These are phyloP conservation scores for Candida xyloterini DNA, from an alignment of 805 yeast species.

Conservation along the genomic window DNA sequence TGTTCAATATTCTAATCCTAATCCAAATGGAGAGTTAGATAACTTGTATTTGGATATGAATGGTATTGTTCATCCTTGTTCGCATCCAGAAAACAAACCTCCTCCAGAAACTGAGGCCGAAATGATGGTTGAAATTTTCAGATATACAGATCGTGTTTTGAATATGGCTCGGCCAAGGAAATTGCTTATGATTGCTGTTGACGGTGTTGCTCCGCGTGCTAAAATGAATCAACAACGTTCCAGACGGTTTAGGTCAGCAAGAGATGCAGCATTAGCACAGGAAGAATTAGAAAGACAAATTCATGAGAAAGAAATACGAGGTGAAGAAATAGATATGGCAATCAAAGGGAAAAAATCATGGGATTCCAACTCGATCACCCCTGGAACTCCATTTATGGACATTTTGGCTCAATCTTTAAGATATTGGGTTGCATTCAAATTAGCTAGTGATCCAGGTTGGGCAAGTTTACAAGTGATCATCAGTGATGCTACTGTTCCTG, in stretches of 20 bases:
- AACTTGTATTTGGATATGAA: slow-evolving; percentile 95
- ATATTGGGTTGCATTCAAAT: slow-evolving; percentile 90
- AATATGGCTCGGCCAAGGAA: slow-evolving; percentile 95
- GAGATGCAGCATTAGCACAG: slow-evolving; percentile 78
- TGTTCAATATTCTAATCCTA: slow-evolving; percentile 65
- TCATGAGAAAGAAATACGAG: slow-evolving; percentile 57
- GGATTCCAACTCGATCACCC: slow-evolving; percentile 97
- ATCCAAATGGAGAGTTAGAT: slow-evolving; percentile 95
- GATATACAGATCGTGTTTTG: slow-evolving; percentile 87
- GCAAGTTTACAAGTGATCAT: slow-evolving; percentile 81
- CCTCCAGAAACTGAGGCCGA: slow-evolving; percentile 97
- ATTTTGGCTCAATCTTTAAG: slow-evolving; percentile 75
- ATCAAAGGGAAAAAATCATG: slow-evolving; percentile 73
- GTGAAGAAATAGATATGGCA: slow-evolving; percentile 74
- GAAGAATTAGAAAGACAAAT: slow-evolving; percentile 64
- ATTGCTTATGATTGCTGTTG: slow-evolving; percentile 91
- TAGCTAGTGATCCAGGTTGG: slow-evolving; percentile 93
- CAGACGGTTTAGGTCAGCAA: slow-evolving; percentile 87
- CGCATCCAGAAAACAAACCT: slow-evolving; percentile 95
- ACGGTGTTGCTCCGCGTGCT: slow-evolving; percentile 98
- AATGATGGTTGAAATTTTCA: slow-evolving; percentile 91
- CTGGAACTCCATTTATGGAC: slow-evolving; percentile 98
- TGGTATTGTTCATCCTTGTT: slow-evolving; percentile 98
- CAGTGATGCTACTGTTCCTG: slow-evolving; percentile 96
- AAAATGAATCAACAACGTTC: slow-evolving; percentile 97